These are phyloP conservation scores for Colletotrichum karsti DNA, from an alignment of 2,329 filamentous ascomycete genomes.

Conservation along the genomic window DNA sequence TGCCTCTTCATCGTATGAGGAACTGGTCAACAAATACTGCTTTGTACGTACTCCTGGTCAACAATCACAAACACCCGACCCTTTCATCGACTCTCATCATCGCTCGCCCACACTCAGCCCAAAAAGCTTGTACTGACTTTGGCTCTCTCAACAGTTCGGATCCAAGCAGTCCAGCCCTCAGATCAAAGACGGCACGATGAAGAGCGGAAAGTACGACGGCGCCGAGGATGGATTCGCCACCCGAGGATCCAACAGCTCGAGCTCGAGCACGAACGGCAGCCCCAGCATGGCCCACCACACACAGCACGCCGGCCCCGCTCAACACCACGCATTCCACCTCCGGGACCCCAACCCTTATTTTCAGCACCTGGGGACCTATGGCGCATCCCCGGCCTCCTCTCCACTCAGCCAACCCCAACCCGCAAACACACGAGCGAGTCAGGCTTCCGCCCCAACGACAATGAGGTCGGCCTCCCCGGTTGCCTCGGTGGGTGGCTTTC, in stretches of 20 bases:
- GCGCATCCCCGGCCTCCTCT: conserved; percentile 43
- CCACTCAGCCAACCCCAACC: conserved; percentile 36
- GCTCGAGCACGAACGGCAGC: conserved; percentile 46
- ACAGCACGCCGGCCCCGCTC: conserved; percentile 45
- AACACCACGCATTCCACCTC: conserved; percentile 50
- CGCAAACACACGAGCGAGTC: conserved; percentile 40
- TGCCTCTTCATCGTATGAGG: conserved; percentile 90
- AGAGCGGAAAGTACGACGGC: conserved; percentile 53
- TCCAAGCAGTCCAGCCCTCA: conserved; percentile 64
- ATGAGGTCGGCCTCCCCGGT: conserved; percentile 53
- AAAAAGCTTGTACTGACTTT: conserved; percentile 48
- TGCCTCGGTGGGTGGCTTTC: conserved; percentile 52
- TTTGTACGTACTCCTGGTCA: conserved; percentile 84
- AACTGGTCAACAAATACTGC: conserved; percentile 98
- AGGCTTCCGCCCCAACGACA: conserved; percentile 41
- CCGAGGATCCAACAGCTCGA: conserved; percentile 43
- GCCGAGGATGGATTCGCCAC: conserved; percentile 44
- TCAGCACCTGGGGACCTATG: conserved; percentile 36
- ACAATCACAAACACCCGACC: conserved; percentile 35
- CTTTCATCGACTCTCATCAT: conserved; percentile 28
- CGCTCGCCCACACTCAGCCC: conserved; percentile 27
- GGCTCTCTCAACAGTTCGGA: conserved; percentile 60
- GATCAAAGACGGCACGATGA: conserved; percentile 57
- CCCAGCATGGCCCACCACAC: conserved; percentile 44
- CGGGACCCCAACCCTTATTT: conserved; percentile 28